Evolutionary conservation across 306 rosid species (phyloP), one percentile per base, ranked within the genome.

Genomic region (Lotus japonicus): DNA sequence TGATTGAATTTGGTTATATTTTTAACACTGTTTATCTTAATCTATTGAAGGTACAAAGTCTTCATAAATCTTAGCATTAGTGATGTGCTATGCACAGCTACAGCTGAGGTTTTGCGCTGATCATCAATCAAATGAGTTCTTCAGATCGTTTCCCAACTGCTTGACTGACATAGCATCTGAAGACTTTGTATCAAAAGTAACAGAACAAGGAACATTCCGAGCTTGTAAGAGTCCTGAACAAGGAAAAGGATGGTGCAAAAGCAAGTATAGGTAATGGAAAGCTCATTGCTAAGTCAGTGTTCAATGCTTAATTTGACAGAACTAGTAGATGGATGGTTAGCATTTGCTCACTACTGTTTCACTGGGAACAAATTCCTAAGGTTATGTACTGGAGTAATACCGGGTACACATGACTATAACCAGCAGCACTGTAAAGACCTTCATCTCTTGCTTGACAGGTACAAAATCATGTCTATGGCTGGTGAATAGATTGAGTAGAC

Each of bases 51-150:
- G 92, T 94, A 94, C 88, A 94, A 94, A 84, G 92, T 90, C 68
- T 94, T 94, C 73, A 85, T 94, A 86, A 94, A 94, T 81, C 99
- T 97, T 12, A 90, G 99, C 42, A 67, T 94, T 5, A 90, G 99
- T 19, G 99, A 94, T 43, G 99, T 90, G 68, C 90, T 94, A 48
- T 90, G 99, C 79, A 94, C 99, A 0, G 99, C 99, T 43, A 90
- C 99, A 11, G 97, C 99, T 1, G 99, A 94, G 82, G 99, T 97
- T 94, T 56, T 94, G 99, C 58, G 99, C 96, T 4, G 92, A 94
- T 64, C 97, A 90, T 69, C 99, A 97, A 8, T 94, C 99, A 61
- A 90, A 94, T 19, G 88, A 90, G 77, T 94, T 90, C 84, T 94
- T 94, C 83, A 81, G 77, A 58, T 85, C 99, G 14, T 94, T 94